Evolutionary conservation across 345 rosid genomes (phyloP).

Genomic region (Gossypium anomalum): DNA sequence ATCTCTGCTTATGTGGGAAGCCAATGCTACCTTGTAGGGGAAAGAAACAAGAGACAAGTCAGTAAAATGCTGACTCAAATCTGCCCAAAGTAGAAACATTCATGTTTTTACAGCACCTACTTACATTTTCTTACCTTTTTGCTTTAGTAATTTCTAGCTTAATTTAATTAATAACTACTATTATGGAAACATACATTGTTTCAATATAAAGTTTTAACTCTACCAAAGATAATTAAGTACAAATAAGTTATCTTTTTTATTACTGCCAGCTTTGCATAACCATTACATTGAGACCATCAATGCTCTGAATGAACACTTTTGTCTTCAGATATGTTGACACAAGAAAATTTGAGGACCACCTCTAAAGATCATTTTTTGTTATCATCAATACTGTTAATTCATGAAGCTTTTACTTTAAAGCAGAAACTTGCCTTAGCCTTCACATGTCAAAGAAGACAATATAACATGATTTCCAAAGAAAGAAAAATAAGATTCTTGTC

Average conservation of each 20-base stretch:
- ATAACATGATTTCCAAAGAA: neutral
- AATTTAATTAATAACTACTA: slow-evolving; percentile 21
- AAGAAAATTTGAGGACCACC: slow-evolving; percentile 12
- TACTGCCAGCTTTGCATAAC: neutral
- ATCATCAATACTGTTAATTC: neutral
- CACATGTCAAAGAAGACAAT: slow-evolving; percentile 14
- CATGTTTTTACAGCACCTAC: slow-evolving; percentile 25
- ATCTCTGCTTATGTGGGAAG: slow-evolving; percentile 87
- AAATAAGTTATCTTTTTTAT: neutral
- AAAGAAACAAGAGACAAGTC: slow-evolving; percentile 36
- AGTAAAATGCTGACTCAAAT: slow-evolving; percentile 65
- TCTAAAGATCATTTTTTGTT: slow-evolving; percentile 15
- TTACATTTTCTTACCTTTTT: neutral
- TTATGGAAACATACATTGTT: slow-evolving; percentile 11
- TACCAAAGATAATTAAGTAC: neutral
- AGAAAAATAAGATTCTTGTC: neutral
- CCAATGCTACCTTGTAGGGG: slow-evolving; percentile 76
- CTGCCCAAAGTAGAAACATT: slow-evolving; percentile 18
- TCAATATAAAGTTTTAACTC: neutral
- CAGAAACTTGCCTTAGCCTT: neutral
- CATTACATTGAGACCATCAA: slow-evolving; percentile 4
- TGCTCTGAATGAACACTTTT: neutral
- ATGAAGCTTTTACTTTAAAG: neutral
- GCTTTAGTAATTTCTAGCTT: slow-evolving; percentile 9
- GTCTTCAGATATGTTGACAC: slow-evolving; percentile 19